Conservation (phyloP, 2,329 filamentous ascomycete genomes). For the Colletotrichum costaricense region DNA sequence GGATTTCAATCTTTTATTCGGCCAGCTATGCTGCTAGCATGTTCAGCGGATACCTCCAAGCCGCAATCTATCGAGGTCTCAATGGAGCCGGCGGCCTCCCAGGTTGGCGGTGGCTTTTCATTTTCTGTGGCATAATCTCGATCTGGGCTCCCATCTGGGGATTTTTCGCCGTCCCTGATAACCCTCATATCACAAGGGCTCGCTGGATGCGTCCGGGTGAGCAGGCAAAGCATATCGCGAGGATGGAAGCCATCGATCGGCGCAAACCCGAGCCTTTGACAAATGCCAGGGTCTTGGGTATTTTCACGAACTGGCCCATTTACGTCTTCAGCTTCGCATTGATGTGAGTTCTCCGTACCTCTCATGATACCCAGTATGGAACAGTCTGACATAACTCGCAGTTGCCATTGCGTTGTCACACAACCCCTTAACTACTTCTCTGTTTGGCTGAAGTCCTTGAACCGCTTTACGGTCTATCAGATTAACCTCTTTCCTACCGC, state of each 20-base stretch:
- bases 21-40: background rate
- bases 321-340: background rate
- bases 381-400: background rate
- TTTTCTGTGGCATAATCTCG: conserved; percentile 47
- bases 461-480: background rate
- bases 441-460: background rate
- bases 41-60: background rate
- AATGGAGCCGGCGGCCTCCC: conserved; percentile 6
- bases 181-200: background rate
- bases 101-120: conserved; percentile 52
- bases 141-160: conserved; percentile 38
- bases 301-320: background rate
- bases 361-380: background rate
- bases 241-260: background rate
- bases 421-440: background rate
- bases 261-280: background rate
- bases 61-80: background rate
- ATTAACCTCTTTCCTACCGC: background rate
- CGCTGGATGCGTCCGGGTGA: background rate
- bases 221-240: background rate
- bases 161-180: conserved; percentile 37
- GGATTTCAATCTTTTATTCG: background rate
- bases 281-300: background rate
- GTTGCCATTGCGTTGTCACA: background rate
- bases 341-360: background rate